Conservation (phyloP, 768 basidiomycete species). For the Lactarius hengduanensis region DNA sequence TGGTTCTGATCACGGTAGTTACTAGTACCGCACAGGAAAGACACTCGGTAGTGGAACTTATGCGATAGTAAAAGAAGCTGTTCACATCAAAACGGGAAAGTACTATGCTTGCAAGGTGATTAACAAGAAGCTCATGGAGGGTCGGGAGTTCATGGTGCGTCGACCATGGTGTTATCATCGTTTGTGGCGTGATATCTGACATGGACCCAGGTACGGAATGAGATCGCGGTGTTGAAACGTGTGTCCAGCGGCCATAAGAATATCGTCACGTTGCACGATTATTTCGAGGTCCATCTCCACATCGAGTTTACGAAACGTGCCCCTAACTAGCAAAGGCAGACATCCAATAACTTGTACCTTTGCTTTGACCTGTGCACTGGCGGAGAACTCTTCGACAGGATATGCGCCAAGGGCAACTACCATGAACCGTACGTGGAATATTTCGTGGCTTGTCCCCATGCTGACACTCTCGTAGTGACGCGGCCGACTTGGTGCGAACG, state of each 20-base stretch:
- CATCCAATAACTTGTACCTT: slow-evolving; percentile 89
- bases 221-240: slow-evolving; percentile 91
- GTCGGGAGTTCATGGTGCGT: slow-evolving; percentile 93
- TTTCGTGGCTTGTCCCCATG: slow-evolving; percentile 28
- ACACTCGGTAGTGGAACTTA: slow-evolving; percentile 90
- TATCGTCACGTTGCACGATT: slow-evolving; percentile 93
- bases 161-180: not conserved
- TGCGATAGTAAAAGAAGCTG: slow-evolving; percentile 93
- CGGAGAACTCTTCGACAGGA: slow-evolving; percentile 98
- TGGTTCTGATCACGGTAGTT: slow-evolving; percentile 10
- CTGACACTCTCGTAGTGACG: slow-evolving; percentile 58
- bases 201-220: slow-evolving; percentile 78
- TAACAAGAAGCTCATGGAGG: slow-evolving; percentile 99
- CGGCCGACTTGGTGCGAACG: slow-evolving; percentile 82
- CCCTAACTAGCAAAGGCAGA: slow-evolving; percentile 43
- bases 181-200: slow-evolving; percentile 18
- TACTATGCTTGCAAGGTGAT: slow-evolving; percentile 99
- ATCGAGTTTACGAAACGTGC: slow-evolving; percentile 8
- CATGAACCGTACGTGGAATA: slow-evolving; percentile 75
- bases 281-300: slow-evolving; percentile 73
- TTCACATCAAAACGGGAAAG: slow-evolving; percentile 87
- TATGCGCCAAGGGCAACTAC: slow-evolving; percentile 96
- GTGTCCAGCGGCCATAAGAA: slow-evolving; percentile 88
- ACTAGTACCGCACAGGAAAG: slow-evolving; percentile 84
- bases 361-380: slow-evolving; percentile 96